Evolutionary conservation across 2,329 filamentous ascomycete species (phyloP).

Genomic region (Fusarium avenaceum): DNA sequence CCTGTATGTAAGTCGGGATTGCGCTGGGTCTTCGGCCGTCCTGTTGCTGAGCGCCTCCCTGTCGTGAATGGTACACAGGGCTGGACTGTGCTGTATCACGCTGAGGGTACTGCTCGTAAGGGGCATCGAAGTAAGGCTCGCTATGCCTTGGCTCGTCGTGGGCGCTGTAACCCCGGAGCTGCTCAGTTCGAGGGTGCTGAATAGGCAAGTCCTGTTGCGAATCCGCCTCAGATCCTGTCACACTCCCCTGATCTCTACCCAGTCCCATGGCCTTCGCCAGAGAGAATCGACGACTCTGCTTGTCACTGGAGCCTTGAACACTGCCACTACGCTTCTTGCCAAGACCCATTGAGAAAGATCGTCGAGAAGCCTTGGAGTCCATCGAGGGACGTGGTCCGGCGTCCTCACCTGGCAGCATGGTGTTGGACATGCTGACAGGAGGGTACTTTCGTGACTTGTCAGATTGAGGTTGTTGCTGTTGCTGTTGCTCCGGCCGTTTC

Average conservation of each 20-base stretch:
- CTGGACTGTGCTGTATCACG: conserved; percentile 54
- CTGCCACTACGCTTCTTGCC: conserved; percentile 79
- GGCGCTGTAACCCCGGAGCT: conserved; percentile 52
- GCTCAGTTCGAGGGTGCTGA: conserved; percentile 58
- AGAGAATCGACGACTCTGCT: conserved; percentile 75
- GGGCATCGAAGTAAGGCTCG: conserved; percentile 58
- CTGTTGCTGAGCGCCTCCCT: conserved; percentile 58
- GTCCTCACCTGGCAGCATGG: conserved; percentile 71
- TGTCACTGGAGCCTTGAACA: conserved; percentile 70
- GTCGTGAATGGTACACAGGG: conserved; percentile 59
- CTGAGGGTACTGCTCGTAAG: conserved; percentile 55
- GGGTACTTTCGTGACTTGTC: conserved; percentile 82
- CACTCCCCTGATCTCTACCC: conserved; percentile 65
- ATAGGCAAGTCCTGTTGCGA: conserved; percentile 68
- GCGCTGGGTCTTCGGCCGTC: conserved; percentile 58
- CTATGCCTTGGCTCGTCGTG: conserved; percentile 55
- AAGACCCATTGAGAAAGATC: conserved; percentile 77
- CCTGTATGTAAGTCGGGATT: conserved; percentile 62
- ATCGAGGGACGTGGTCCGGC: conserved; percentile 70
- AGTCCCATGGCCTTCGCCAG: conserved; percentile 76
- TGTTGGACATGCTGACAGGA: conserved; percentile 89
- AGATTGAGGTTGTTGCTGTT: conserved; percentile 65
- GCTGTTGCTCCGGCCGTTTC: conserved; percentile 64
- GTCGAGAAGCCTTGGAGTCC: conserved; percentile 75
- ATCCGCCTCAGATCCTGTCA: conserved; percentile 61